These are phyloP conservation scores for Ceratobasidium sp. DNA, from an alignment of 1,284 basidiomycete species.

Conservation along the genomic window DNA sequence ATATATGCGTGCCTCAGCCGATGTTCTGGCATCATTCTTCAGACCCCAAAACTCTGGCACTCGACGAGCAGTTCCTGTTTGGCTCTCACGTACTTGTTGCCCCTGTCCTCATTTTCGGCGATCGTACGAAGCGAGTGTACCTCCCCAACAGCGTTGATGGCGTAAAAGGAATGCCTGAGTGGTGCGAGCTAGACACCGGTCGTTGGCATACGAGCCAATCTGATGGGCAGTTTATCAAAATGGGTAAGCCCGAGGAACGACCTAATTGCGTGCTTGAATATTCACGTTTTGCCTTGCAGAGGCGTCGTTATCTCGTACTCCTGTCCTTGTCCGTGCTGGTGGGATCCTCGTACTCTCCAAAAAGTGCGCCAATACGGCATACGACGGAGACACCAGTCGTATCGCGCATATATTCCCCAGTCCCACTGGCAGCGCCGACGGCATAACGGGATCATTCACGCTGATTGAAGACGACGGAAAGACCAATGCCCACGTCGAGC, in stretches of 20 bases:
- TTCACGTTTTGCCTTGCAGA: background rate
- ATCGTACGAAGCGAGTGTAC: constrained; percentile 39
- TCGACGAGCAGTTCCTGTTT: constrained; percentile 44
- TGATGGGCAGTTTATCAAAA: constrained; percentile 20
- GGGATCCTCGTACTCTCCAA: constrained; percentile 37
- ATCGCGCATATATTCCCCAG: constrained; percentile 46
- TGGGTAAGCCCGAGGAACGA: constrained; percentile 3
- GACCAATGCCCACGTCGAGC: constrained; percentile 36
- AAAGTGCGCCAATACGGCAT: constrained; percentile 40
- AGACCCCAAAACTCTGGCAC: constrained; percentile 35
- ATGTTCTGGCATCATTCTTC: constrained; percentile 43
- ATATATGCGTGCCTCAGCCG: constrained; percentile 10
- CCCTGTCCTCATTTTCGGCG: constrained; percentile 30
- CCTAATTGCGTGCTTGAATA: background rate
- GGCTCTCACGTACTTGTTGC: constrained; percentile 40
- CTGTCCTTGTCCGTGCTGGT: constrained; percentile 37
- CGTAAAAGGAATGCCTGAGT: constrained; percentile 30
- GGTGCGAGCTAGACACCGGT: constrained; percentile 43
- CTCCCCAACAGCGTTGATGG: constrained; percentile 37
- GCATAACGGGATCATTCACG: constrained; percentile 34
- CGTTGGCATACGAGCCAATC: constrained; percentile 35
- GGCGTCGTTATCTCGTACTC: constrained; percentile 28
- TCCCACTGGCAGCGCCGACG: background rate
- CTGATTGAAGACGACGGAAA: constrained; percentile 44
- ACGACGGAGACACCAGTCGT: constrained; percentile 30